Base-by-base conservation (phyloP, 2,329 filamentous ascomycete species). In the Sporothrix globosa region DNA sequence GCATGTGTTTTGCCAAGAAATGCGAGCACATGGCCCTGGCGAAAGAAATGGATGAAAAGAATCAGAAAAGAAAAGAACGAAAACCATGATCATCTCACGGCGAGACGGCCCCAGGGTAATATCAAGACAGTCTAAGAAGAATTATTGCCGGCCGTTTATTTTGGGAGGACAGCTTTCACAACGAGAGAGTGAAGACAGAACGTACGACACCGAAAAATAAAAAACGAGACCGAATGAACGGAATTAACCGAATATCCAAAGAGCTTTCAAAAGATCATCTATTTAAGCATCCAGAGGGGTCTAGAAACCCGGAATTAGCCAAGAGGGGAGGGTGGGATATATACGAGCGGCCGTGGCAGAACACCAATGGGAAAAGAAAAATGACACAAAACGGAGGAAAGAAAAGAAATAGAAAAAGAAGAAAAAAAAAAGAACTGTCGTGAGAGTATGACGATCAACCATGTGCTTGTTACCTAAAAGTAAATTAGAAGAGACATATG, bases 301-400 rank as follows among this genome's bases (percentile, higher is more conserved):
- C 63, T 70, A 70, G 65, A 68, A 65, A 70, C 54, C 63, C 30
- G 56, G 65, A 70, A 70, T 70, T 70, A 68, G 46, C 69, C 69
- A 70, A 46, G 39, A 30, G 46, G 41, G 30, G 1, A 17, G 3
- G 24, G 9, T 39, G 34, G 34, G 34, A 34, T 9, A 34, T 34
- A 34, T 34, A 34, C 34, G 34, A 34, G 34, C 34, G 34, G 34
- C 34, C 34, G 7, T 34, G 34, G 34, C 27, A 58, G 11, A 41
- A 21, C 30, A 60, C 21, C 21, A 27, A 11, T 13, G 56, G 13
- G 2, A 14, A 21, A 5, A 34, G 3, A 30, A 7, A 6, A 34
- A 34, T 34, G 34, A 7, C 34, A 34, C 34, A 34, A 34, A 34
- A 27, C 1, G 11, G 13, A 63, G 13, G 61, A 34, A 34, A 14